phyloP scores from a whole-genome alignment of 495 filamentous ascomycete genomes.

The Aspergillus mulundensis region DNA sequence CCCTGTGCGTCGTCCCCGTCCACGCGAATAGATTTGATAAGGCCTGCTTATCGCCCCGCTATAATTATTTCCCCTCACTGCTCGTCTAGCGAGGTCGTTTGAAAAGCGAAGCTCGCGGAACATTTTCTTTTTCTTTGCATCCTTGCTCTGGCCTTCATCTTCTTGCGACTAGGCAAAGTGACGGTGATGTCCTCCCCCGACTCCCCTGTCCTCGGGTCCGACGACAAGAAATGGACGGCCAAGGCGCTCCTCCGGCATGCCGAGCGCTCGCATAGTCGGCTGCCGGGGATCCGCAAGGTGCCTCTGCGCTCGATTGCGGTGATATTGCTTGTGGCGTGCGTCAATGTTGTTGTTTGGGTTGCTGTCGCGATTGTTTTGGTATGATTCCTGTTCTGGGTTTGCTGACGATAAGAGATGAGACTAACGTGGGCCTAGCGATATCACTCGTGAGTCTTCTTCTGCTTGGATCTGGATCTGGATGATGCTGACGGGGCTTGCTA shows the following conservation, averaged over 20 bases:
- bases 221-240: conserved; percentile 30
- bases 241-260: conserved; percentile 32
- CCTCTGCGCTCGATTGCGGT: conserved; percentile 64
- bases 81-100: not conserved
- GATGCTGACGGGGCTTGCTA: conserved; percentile 11
- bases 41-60: not conserved
- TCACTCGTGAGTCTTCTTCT: conserved; percentile 29
- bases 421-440: conserved; percentile 27
- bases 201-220: not conserved
- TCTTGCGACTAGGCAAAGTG: no score
- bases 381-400: conserved; percentile 8
- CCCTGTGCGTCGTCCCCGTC: not conserved
- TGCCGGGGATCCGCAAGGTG: conserved; percentile 52
- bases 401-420: not conserved
- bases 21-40: no score
- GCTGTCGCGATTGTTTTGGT: conserved; percentile 66
- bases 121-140: not conserved
- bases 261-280: conserved; percentile 40
- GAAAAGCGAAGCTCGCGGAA: not conserved
- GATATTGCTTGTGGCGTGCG: conserved; percentile 57
- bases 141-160: not conserved
- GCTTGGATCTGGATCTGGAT: not conserved
- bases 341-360: conserved; percentile 72
- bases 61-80: not conserved
- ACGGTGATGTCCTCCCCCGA: not conserved